Conservation (phyloP, 1,284 basidiomycete genomes). For the Sanghuangporus baumii region DNA sequence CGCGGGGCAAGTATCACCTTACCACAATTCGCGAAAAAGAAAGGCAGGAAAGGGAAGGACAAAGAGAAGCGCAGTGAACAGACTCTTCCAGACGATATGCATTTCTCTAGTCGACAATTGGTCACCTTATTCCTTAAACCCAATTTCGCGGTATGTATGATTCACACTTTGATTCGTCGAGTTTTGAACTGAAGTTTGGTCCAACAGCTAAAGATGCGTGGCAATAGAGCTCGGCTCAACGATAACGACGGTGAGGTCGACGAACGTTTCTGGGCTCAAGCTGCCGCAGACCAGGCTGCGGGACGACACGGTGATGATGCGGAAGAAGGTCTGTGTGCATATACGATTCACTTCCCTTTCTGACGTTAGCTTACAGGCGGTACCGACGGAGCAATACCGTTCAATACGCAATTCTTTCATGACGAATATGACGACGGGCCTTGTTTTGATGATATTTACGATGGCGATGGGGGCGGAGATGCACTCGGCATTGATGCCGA, state of each 20-base stretch:
- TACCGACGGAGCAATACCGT: constrained; percentile 60
- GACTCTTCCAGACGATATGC: constrained; percentile 93
- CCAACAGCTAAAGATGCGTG: constrained; percentile 76
- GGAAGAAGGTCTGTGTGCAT: constrained; percentile 50
- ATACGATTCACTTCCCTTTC: not conserved
- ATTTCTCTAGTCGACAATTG: constrained; percentile 88
- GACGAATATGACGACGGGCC: constrained; percentile 82
- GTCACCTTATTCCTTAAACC: constrained; percentile 94
- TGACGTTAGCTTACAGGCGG: constrained; percentile 28
- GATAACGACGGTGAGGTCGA: constrained; percentile 80
- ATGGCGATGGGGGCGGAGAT: constrained; percentile 47
- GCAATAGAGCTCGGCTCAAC: constrained; percentile 52
- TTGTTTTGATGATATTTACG: constrained; percentile 68
- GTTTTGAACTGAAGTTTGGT: constrained; percentile 7
- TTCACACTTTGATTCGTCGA: not conserved
- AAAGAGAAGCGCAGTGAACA: constrained; percentile 71
- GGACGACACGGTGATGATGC: constrained; percentile 48
- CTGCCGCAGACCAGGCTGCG: constrained; percentile 75
- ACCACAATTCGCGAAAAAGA: constrained; percentile 49
- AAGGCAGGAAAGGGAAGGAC: constrained; percentile 34
- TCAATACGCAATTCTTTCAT: constrained; percentile 96
- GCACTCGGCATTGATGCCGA: constrained; percentile 40
- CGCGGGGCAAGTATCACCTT: constrained; percentile 64
- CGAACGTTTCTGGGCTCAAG: constrained; percentile 93
- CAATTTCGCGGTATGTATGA: constrained; percentile 72